phyloP scores from a whole-genome alignment of 2,329 filamentous ascomycete species.

The Penicillium sp. region DNA sequence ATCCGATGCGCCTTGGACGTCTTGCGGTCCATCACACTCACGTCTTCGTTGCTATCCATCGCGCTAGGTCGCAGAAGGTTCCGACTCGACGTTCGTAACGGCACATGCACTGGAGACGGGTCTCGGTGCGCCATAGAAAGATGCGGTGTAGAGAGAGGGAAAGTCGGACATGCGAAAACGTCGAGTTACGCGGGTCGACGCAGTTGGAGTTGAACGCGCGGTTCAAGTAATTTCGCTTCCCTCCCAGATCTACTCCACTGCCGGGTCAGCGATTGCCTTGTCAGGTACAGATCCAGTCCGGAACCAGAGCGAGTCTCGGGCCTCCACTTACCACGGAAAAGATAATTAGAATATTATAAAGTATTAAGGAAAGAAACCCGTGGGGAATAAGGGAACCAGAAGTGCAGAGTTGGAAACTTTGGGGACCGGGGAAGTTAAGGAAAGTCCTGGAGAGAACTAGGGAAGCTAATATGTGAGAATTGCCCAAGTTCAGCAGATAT shows the following conservation, averaged over 20 bases:
- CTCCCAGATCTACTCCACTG: conserved; percentile 12
- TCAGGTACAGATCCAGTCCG: not conserved
- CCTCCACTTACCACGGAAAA: not conserved
- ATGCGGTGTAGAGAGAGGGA: not conserved
- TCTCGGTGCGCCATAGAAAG: conserved; percentile 16
- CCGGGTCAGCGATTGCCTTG: conserved; percentile 7
- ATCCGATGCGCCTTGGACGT: conserved; percentile 35
- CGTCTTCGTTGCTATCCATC: conserved; percentile 22
- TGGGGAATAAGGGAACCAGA: not conserved
- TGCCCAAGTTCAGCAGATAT: not conserved
- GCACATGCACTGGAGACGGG: conserved; percentile 19
- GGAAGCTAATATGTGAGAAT: not conserved
- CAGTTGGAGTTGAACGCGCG: not conserved
- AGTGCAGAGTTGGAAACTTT: too few species aligned
- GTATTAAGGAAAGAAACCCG: not conserved
- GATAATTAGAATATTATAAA: not conserved
- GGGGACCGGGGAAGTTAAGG: not conserved
- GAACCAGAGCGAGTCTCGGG: not conserved
- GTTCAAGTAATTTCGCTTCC: conserved; percentile 3
- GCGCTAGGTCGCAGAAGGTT: conserved; percentile 7
- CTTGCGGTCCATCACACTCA: conserved; percentile 19
- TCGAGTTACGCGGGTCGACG: not conserved
- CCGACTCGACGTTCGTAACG: conserved; percentile 23
- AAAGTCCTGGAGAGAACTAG: not conserved
- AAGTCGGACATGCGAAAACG: conserved; percentile 4